Conservation (phyloP, 441 rosid species). For the California macrophylla region DNA sequence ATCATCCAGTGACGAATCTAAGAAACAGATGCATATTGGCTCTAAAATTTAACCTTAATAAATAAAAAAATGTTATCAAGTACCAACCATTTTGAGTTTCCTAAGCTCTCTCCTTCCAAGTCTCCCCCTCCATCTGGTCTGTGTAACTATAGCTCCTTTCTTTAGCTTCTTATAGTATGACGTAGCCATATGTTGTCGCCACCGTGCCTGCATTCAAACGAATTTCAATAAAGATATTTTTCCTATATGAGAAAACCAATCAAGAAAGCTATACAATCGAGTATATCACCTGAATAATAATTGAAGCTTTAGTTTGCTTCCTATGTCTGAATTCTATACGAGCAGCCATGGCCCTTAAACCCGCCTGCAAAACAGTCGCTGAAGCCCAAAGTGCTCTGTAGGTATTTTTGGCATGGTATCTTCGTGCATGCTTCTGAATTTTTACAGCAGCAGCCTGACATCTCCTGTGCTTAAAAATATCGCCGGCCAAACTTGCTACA, state of each 20-base stretch:
- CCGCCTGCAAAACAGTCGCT: slow-evolving; percentile 60
- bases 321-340: slow-evolving; percentile 64
- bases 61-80: slow-evolving; percentile 8
- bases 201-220: slow-evolving; percentile 45
- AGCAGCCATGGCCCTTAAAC: slow-evolving; percentile 73
- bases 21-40: not conserved
- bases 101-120: slow-evolving; percentile 70
- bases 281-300: slow-evolving; percentile 57
- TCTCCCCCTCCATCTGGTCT: slow-evolving; percentile 89
- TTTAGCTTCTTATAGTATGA: slow-evolving; percentile 62
- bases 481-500: slow-evolving; percentile 74
- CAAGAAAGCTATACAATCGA: slow-evolving; percentile 5
- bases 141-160: slow-evolving; percentile 61
- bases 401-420: slow-evolving; percentile 45
- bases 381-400: slow-evolving; percentile 56
- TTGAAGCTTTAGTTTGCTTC: slow-evolving; percentile 66
- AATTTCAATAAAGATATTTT: slow-evolving; percentile 11
- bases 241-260: not conserved
- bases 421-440: slow-evolving; percentile 71
- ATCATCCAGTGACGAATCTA: not conserved
- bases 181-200: slow-evolving; percentile 60
- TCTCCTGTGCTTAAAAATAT: slow-evolving; percentile 40
- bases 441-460: slow-evolving; percentile 67
- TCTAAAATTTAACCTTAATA: not conserved
- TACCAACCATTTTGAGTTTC: slow-evolving; percentile 85